A percentile compares a stretch with the other conserved stretches of the same genome.
phyloP scores from a whole-genome alignment of 129 eudicot genomes.

The Flaveria sonorensis region DNA sequence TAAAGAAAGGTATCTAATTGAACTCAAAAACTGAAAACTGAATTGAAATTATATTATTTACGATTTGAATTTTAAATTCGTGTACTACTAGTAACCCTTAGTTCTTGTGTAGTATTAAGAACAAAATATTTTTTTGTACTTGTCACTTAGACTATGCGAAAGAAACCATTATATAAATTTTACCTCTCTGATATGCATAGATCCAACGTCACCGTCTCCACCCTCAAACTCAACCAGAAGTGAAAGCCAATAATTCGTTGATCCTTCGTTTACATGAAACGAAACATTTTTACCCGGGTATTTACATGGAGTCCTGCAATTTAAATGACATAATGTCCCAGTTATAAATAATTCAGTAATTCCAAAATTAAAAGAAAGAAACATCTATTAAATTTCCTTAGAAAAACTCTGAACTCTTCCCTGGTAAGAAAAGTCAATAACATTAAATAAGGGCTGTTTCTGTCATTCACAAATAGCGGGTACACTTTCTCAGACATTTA shows the following conservation, averaged over 20 bases:
- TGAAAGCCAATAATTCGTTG: conserved; percentile 90
- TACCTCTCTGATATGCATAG: conserved; percentile 95
- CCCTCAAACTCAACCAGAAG: conserved; percentile 84
- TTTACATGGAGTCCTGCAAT: conserved; percentile 76
- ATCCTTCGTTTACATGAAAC: conserved; percentile 88
- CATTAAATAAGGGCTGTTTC: neutral
- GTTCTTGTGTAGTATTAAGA: too few relatives aligned
- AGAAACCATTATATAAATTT: neutral
- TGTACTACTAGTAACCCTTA: too few relatives aligned
- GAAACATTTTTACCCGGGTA: conserved; percentile 86
- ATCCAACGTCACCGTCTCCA: conserved; percentile 97
- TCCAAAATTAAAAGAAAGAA: neutral
- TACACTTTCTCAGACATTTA: conserved; percentile 8
- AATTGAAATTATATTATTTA: too few relatives aligned
- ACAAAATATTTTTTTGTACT: too few relatives aligned
- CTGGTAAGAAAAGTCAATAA: neutral
- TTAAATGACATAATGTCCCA: neutral
- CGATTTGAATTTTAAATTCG: too few relatives aligned
- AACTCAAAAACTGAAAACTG: too few relatives aligned
- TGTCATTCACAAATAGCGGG: conserved; percentile 15
- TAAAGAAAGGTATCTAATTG: too few relatives aligned
- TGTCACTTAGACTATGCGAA: neutral
- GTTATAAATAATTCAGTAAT: conserved; percentile 15
- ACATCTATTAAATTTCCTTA: neutral
- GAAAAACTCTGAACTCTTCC: neutral